Conservation (phyloP, 73 alveolate species). For the Paramecium sonneborni region DNA sequence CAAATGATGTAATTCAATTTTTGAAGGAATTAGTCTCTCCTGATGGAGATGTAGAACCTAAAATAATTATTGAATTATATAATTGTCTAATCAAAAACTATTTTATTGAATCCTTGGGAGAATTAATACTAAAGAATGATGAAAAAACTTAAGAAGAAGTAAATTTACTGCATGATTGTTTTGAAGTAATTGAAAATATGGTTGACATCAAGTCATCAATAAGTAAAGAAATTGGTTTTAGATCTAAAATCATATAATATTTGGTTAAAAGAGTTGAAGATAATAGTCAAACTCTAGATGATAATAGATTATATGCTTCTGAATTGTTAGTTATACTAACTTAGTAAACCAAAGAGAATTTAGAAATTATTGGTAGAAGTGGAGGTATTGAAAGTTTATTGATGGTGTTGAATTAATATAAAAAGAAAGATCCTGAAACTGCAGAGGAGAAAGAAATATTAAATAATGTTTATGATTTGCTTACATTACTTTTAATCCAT, state of each 20-base stretch:
- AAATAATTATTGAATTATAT: no score
- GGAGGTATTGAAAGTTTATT: background rate
- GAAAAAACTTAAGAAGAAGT: background rate
- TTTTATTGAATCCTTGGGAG: background rate
- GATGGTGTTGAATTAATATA: background rate
- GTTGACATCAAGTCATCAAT: background rate
- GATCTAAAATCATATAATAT: background rate
- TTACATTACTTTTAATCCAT: background rate
- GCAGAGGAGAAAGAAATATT: background rate
- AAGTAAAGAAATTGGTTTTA: background rate
- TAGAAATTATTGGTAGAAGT: background rate
- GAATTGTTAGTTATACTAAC: background rate
- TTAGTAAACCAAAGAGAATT: background rate
- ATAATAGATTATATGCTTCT: background rate
- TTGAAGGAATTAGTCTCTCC: background rate
- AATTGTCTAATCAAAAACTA: background rate
- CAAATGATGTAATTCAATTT: background rate
- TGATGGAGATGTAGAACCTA: background rate
- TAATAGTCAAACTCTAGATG: background rate
- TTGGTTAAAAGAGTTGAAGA: background rate
- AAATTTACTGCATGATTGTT: background rate
- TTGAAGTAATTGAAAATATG: background rate
- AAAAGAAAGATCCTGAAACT: constrained; percentile 1
- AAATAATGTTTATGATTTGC: background rate
- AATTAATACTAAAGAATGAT: no score